Evolutionary conservation across 495 filamentous ascomycete species (phyloP).

Genomic region (Penicillium riverlandense): DNA sequence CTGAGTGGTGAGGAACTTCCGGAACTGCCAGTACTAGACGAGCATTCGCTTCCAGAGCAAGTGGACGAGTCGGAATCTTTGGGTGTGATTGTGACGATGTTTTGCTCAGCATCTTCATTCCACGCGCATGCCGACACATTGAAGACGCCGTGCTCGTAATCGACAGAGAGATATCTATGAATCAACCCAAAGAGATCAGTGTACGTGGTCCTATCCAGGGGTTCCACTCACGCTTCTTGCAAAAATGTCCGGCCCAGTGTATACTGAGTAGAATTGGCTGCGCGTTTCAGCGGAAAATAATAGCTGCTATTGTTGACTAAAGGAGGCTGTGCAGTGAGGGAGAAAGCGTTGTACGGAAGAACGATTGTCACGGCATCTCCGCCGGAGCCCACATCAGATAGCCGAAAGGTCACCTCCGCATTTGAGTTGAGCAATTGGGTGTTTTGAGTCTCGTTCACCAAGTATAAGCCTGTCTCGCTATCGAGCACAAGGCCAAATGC

Average conservation of each 20-base stretch:
- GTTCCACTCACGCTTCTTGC: constrained; percentile 46
- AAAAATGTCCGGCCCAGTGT: constrained; percentile 65
- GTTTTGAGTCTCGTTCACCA: constrained; percentile 38
- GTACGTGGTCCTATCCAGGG: neutral
- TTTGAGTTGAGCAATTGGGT: constrained; percentile 38
- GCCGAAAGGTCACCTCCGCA: constrained; percentile 46
- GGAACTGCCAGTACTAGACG: neutral
- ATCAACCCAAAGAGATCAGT: neutral
- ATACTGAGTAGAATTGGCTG: constrained; percentile 44
- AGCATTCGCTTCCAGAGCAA: constrained; percentile 3
- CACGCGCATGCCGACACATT: constrained; percentile 15
- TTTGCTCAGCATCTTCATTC: constrained; percentile 6
- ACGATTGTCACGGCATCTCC: constrained; percentile 50
- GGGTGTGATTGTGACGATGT: constrained; percentile 9
- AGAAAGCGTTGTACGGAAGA: constrained; percentile 57
- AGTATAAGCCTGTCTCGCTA: constrained; percentile 7
- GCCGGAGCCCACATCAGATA: constrained; percentile 40
- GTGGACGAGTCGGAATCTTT: constrained; percentile 1
- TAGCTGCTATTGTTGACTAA: constrained; percentile 31
- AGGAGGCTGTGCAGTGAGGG: constrained; percentile 51
- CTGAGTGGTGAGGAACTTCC: constrained; percentile 19
- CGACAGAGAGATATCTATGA: constrained; percentile 49
- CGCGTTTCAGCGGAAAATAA: constrained; percentile 58
- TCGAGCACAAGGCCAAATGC: constrained; percentile 51
- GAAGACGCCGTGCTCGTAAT: constrained; percentile 56